Conservation (phyloP, 208 protist genomes). For the Leishmania mexicana region DNA sequence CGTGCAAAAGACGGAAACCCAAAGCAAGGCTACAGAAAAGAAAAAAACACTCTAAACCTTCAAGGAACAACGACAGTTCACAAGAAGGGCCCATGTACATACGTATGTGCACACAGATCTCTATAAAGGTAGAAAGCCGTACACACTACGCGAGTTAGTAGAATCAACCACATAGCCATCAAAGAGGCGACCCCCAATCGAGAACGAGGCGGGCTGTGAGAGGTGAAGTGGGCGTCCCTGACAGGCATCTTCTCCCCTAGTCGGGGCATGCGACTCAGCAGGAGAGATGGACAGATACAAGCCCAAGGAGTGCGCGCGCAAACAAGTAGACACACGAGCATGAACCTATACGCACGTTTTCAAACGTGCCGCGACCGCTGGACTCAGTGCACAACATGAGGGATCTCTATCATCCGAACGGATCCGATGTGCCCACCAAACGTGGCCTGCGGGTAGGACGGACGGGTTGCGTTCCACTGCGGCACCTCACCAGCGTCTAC, state of each 20-base stretch:
- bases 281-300: background rate
- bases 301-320: background rate
- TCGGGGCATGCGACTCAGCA: background rate
- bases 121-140: too few species aligned
- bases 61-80: background rate
- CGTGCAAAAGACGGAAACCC: conserved; percentile 7
- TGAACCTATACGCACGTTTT: background rate
- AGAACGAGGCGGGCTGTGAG: too few species aligned
- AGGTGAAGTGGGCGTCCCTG: too few species aligned
- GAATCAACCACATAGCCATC: background rate
- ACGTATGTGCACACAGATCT: too few species aligned
- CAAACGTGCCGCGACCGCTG: background rate
- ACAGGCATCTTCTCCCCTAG: too few species aligned
- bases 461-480: conserved; percentile 73
- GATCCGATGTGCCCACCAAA: conserved; percentile 80
- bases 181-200: background rate
- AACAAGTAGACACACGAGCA: background rate
- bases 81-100: background rate
- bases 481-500: conserved; percentile 80
- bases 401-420: conserved; percentile 64
- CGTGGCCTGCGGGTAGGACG: conserved; percentile 83
- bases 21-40: background rate
- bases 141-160: background rate
- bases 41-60: background rate
- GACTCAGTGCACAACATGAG: conserved; percentile 38